Evolutionary conservation across 306 rosid species (phyloP), one percentile per base, ranked within the genome.

Genomic region (Prunus davidiana): DNA sequence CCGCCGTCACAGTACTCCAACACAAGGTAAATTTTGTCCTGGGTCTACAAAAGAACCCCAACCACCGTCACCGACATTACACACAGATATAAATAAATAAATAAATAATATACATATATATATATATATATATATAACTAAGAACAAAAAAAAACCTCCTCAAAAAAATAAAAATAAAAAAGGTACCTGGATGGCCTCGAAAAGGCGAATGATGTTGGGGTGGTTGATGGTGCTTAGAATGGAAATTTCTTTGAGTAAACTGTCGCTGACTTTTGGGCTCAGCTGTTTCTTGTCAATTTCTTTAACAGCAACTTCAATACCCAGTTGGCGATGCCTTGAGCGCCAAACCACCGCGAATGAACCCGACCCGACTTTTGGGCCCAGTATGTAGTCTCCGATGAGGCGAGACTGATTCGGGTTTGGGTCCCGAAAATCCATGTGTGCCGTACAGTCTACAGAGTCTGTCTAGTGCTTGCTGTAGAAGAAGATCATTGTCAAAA

Each of bases 1-100:
- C 99, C 99, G 52, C 96, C 96, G 78, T 87, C 89, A 81, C 99
- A 96, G 73, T 89, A 96, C 89, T 96, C 99, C 96, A 96, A 82
- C 72, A 96, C 87, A 79, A 96, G 97, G 88, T 84, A 96, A 83
- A 96, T 87, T 82, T 82, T 91, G 32, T 96, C 97, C 80, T 83
- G 52, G 45, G 93, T 87, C 99, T 96, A 79, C 65, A 71, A 76
- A 64, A 16, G 6, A 82, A 56, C 78, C 68, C 78, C 76, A 56
- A 49, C 4, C 70, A 78, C 43, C 43, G 43, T 12, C 45, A 64
- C 57, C 76, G 71, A 75, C 77, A 58, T 58, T 58, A 30, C 38
- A 50, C 25, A 61, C 18, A 22, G 12, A 64, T 12, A 70, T 43
- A 71, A 20, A 55, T 28, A 27, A 2, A 27, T 2, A 27, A 2